Percentiles rank a stretch among this genome's conserved stretches.
Conservation (phyloP, 208 protist species). For the Crithidia brevicula region DNA sequence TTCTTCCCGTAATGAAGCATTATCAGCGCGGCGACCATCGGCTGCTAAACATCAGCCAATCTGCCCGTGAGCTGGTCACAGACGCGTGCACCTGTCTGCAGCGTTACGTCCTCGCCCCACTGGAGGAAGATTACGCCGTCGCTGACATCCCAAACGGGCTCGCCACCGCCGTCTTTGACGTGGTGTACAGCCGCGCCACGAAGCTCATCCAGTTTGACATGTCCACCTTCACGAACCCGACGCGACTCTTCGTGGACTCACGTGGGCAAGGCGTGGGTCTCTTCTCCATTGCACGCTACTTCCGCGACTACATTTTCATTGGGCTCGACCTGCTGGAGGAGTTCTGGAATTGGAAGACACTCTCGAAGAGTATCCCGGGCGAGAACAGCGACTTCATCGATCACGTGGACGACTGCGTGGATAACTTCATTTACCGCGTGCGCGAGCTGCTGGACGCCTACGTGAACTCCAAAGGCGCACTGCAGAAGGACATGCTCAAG, state of each 20-base stretch:
- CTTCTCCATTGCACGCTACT: slow-evolving; percentile 50
- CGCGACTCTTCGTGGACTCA: slow-evolving; percentile 69
- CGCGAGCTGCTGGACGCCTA: slow-evolving; percentile 75
- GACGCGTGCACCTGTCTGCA: slow-evolving; percentile 67
- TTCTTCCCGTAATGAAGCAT: slow-evolving; percentile 56
- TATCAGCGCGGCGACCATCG: slow-evolving; percentile 82
- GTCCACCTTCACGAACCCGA: slow-evolving; percentile 49
- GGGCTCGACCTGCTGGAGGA: slow-evolving; percentile 79
- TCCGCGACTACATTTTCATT: slow-evolving; percentile 81
- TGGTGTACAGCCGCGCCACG: slow-evolving; percentile 56
- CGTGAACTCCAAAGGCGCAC: slow-evolving; percentile 54
- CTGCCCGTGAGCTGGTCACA: slow-evolving; percentile 36
- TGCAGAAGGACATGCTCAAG: slow-evolving; percentile 55
- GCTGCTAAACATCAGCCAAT: slow-evolving; percentile 58
- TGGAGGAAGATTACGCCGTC: slow-evolving; percentile 82
- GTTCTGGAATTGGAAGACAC: slow-evolving; percentile 79
- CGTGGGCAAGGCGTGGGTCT: slow-evolving; percentile 70
- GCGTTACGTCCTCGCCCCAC: slow-evolving; percentile 56
- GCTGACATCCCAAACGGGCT: slow-evolving; percentile 70
- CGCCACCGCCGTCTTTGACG: slow-evolving; percentile 54
- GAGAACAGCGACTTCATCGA: slow-evolving; percentile 74
- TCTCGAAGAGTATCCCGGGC: slow-evolving; percentile 55
- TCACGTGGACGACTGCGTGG: slow-evolving; percentile 65
- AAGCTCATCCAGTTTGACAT: slow-evolving; percentile 57
- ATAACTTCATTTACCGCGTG: slow-evolving; percentile 59